Evolutionary conservation across 306 rosid genomes (phyloP).

Genomic region (Heteromeles arbutifolia): DNA sequence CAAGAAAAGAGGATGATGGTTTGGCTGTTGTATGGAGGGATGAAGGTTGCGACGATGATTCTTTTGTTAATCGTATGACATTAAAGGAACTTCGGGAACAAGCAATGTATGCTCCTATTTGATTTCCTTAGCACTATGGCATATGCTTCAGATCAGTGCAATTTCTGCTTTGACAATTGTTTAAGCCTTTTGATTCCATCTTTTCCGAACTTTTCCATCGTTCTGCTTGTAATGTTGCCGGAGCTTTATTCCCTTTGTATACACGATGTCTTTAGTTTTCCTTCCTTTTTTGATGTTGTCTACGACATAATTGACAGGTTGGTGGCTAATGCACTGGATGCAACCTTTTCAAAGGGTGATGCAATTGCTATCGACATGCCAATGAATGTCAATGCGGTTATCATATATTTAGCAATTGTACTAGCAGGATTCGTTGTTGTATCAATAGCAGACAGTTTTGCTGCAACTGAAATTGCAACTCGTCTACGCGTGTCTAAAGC

Average conservation of each 20-base stretch:
- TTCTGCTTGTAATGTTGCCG: not conserved
- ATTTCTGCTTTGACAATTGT: no score
- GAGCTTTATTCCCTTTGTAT: not conserved
- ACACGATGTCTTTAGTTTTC: not conserved
- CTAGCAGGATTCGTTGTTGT: conserved; percentile 78
- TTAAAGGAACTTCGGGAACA: conserved; percentile 62
- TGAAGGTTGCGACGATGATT: conserved; percentile 61
- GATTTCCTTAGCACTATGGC: not conserved
- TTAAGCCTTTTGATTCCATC: no score
- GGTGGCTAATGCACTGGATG: conserved; percentile 66
- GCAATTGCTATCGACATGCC: conserved; percentile 91
- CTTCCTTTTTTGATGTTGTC: not conserved
- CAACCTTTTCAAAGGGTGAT: conserved; percentile 69
- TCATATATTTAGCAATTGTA: conserved; percentile 72
- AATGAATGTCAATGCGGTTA: conserved; percentile 71
- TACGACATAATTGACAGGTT: conserved; percentile 42
- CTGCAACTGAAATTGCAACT: conserved; percentile 65
- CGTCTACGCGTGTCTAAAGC: conserved; percentile 74
- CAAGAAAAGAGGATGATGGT: conserved; percentile 48
- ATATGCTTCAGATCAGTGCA: not conserved
- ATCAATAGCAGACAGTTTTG: conserved; percentile 91
- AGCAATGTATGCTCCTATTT: conserved; percentile 56
- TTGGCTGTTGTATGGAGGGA: conserved; percentile 75
- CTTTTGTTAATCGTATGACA: conserved; percentile 43
- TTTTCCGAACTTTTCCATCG: not conserved